Evolutionary conservation across 768 basidiomycete genomes (phyloP).

Genomic region (Pleurotus platypus): DNA sequence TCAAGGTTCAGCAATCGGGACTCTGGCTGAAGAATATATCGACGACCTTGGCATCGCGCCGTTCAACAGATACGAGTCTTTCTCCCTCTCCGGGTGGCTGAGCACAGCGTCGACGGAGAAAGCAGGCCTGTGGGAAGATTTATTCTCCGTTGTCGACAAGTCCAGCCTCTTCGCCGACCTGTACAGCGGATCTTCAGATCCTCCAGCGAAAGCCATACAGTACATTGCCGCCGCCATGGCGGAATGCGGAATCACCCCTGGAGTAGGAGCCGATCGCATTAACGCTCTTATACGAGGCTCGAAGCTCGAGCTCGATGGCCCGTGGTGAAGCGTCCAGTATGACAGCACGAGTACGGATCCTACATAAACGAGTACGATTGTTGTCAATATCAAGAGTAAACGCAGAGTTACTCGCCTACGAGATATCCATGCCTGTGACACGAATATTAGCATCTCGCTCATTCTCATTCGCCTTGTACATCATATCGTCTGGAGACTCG

Average conservation of each 20-base stretch:
- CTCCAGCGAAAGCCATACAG: not conserved
- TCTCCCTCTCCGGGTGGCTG: not conserved
- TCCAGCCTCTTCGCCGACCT: conserved; percentile 3
- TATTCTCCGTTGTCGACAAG: not conserved
- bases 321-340: not conserved
- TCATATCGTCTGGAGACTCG: conserved; percentile 13
- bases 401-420: too few relatives aligned
- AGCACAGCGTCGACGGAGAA: not conserved
- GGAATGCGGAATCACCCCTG: not conserved
- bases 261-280: not conserved
- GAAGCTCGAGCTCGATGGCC: not conserved
- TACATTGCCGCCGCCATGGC: conserved; percentile 1
- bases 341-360: not conserved
- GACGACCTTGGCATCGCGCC: conserved; percentile 2
- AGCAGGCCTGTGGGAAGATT: not conserved
- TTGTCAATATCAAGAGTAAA: too few relatives aligned
- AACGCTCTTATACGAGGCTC: conserved; percentile 1
- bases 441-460: too few relatives aligned
- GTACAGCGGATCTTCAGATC: not conserved
- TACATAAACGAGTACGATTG: not conserved
- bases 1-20: not conserved
- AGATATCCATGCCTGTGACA: too few relatives aligned
- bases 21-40: conserved; percentile 3
- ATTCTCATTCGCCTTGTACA: too few relatives aligned
- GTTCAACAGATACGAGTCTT: not conserved